A percentile compares a stretch with the other conserved stretches of the same genome.
These are phyloP conservation scores for Colletotrichum agaves DNA, from an alignment of 2,329 filamentous ascomycete species.

Conservation along the genomic window DNA sequence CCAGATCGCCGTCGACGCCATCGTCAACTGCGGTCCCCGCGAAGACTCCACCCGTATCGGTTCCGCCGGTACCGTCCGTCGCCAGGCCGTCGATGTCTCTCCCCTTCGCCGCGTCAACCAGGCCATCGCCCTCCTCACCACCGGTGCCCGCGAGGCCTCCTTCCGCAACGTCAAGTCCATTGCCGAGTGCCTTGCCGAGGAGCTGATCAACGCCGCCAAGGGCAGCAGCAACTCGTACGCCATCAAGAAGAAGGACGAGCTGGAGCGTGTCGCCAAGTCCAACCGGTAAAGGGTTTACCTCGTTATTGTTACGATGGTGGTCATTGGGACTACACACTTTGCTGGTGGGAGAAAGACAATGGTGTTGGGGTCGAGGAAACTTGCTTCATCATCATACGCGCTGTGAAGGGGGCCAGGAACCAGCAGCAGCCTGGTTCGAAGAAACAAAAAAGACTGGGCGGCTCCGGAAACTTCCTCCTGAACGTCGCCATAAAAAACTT, in stretches of 20 bases:
- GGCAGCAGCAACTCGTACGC: constrained; percentile 99
- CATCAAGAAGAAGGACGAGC: constrained; percentile 99
- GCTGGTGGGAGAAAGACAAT: neutral
- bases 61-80: constrained; percentile 98
- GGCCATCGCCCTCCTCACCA: constrained; percentile 98
- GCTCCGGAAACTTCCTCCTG: neutral
- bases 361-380: constrained; percentile 44
- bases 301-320: constrained; percentile 30
- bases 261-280: constrained; percentile 99
- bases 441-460: neutral
- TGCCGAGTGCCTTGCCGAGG: constrained; percentile 98
- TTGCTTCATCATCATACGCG: constrained; percentile 14
- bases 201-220: constrained; percentile 99
- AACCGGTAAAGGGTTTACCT: constrained; percentile 87
- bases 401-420: constrained; percentile 16
- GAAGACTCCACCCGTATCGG: constrained; percentile 99
- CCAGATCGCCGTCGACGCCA: constrained; percentile 98
- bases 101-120: constrained; percentile 99
- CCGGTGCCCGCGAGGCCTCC: constrained; percentile 96
- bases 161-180: constrained; percentile 99
- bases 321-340: constrained; percentile 33
- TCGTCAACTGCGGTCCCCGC: constrained; percentile 99
- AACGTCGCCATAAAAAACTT: constrained; percentile 28
- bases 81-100: constrained; percentile 99
- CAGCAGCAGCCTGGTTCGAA: neutral